These are phyloP conservation scores for Ophiostoma perfectum DNA, from an alignment of 2,329 filamentous ascomycete species.

Conservation along the genomic window DNA sequence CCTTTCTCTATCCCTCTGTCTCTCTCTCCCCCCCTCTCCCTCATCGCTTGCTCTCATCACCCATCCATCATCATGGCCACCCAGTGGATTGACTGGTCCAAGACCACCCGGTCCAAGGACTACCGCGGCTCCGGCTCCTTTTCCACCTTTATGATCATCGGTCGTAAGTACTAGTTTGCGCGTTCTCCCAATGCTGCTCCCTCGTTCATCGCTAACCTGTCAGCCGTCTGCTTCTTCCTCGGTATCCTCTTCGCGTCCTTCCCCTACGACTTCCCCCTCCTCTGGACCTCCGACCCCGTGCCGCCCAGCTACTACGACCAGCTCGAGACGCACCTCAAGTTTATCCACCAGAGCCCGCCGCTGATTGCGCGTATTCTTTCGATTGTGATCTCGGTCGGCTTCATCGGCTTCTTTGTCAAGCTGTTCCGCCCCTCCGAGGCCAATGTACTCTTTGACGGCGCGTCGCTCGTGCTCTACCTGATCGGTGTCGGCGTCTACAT, in stretches of 20 bases:
- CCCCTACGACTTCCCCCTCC: slow-evolving; percentile 89
- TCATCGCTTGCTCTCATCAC: neutral
- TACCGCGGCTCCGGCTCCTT: slow-evolving; percentile 66
- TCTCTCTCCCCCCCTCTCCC: neutral
- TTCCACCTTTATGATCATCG: slow-evolving; percentile 94
- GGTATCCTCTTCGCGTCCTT: slow-evolving; percentile 95
- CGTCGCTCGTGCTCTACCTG: slow-evolving; percentile 73
- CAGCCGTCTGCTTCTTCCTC: slow-evolving; percentile 93
- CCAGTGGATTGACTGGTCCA: slow-evolving; percentile 48
- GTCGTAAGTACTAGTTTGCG: slow-evolving; percentile 59
- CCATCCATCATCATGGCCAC: slow-evolving; percentile 22
- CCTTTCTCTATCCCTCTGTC: neutral
- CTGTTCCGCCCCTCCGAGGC: slow-evolving; percentile 89
- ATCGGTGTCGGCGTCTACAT: slow-evolving; percentile 90
- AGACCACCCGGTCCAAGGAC: slow-evolving; percentile 52
- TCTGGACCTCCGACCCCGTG: slow-evolving; percentile 66
- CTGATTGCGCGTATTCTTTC: slow-evolving; percentile 90
- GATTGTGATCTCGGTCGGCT: slow-evolving; percentile 82
- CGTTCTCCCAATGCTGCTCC: neutral
- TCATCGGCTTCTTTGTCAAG: slow-evolving; percentile 86
- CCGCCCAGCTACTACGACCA: slow-evolving; percentile 69
- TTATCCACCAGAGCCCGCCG: slow-evolving; percentile 85
- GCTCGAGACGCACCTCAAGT: slow-evolving; percentile 82
- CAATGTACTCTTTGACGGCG: slow-evolving; percentile 90
- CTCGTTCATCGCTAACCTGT: slow-evolving; percentile 19